Conservation (phyloP, 2,329 filamentous ascomycete species). For the Venturia oleaginea region DNA sequence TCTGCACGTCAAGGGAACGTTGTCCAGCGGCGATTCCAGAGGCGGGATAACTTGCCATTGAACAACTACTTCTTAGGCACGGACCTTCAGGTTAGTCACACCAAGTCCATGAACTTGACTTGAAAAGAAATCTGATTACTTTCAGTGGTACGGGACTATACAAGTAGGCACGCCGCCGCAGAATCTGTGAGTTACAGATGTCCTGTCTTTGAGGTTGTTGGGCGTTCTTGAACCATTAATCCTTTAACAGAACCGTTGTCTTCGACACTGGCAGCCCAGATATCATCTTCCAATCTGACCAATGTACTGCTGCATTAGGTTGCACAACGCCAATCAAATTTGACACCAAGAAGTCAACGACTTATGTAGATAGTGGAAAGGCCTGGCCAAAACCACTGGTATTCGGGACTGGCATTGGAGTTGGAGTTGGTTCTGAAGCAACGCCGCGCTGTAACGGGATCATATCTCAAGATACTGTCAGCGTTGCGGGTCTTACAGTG, state of each 20-base stretch:
- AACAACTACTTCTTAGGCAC: not conserved
- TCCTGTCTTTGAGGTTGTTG: not conserved
- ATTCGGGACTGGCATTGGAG: conserved; percentile 6
- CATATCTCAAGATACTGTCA: conserved; percentile 3
- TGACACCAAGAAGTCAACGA: conserved; percentile 1
- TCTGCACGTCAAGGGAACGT: not conserved
- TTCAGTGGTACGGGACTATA: conserved; percentile 10
- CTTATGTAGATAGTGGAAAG: not conserved
- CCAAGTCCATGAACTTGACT: too few relatives aligned
- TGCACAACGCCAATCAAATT: not conserved
- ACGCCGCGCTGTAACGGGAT: not conserved
- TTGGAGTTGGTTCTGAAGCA: conserved; percentile 3
- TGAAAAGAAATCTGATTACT: not conserved
- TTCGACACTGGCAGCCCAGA: conserved; percentile 9
- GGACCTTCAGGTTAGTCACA: conserved; percentile 6
- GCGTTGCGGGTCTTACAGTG: not conserved
- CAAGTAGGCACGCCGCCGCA: conserved; percentile 8
- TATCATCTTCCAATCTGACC: conserved; percentile 3
- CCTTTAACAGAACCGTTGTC: not conserved
- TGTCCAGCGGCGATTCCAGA: not conserved
- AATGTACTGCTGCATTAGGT: not conserved
- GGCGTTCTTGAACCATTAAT: too few relatives aligned
- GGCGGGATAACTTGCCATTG: conserved; percentile 1
- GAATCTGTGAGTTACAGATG: conserved; percentile 1
- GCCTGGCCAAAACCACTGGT: not conserved